These are phyloP conservation scores for Oehlia diaphana DNA, from an alignment of 192 early-diverging fungal species.

Conservation along the genomic window DNA sequence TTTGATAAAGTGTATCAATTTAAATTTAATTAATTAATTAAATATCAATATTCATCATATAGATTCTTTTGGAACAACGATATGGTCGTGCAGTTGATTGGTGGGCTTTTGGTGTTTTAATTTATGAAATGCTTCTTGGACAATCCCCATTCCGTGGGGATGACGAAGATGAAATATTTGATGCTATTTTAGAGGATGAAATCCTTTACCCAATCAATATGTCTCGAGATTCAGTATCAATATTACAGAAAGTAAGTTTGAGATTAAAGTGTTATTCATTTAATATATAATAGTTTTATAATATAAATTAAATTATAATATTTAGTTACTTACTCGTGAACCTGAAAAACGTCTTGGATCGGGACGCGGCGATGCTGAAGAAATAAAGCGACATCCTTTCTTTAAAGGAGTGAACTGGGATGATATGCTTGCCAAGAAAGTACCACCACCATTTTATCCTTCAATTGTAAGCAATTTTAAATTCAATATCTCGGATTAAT, in stretches of 20 bases:
- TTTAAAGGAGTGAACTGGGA: conserved; percentile 97
- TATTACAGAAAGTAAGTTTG: conserved; percentile 74
- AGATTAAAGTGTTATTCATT: background rate
- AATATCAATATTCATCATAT: background rate
- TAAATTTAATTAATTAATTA: background rate
- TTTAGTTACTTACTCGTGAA: conserved; percentile 83
- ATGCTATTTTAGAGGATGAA: conserved; percentile 95
- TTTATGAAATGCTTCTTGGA: conserved; percentile 90
- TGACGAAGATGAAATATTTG: conserved; percentile 98
- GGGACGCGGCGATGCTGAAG: conserved; percentile 81
- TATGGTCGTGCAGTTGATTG: conserved; percentile 98
- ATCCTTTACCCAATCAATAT: conserved; percentile 94
- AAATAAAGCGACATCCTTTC: conserved; percentile 93
- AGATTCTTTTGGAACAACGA: conserved; percentile 89
- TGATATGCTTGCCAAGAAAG: conserved; percentile 84
- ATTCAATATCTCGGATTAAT: background rate
- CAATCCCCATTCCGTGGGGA: conserved; percentile 93
- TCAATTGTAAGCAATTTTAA: conserved; percentile 61
- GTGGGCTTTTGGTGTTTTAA: conserved; percentile 93
- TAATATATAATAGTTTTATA: background rate
- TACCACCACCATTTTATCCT: conserved; percentile 90
- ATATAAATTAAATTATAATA: background rate
- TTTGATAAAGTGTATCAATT: background rate
- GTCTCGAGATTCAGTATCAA: conserved; percentile 88
- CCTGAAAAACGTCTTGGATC: conserved; percentile 83